Percentiles rank a stretch among this genome's conserved stretches.
Evolutionary conservation across 75 land plant genomes (phyloP).

Genomic region (Larix kaempferi): DNA sequence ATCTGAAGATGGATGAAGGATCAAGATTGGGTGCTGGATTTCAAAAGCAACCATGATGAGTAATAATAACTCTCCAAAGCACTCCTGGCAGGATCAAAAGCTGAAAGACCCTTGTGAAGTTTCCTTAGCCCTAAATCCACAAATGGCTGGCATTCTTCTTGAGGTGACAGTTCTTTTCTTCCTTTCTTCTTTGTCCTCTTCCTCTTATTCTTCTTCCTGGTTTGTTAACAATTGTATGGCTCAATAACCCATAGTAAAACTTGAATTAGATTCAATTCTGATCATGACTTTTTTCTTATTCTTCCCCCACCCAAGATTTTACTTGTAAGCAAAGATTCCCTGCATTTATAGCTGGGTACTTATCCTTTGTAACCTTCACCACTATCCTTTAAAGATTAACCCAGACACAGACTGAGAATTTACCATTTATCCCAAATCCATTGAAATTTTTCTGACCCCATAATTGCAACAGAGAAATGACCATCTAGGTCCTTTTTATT

Average conservation of each 20-base stretch:
- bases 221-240: too few relatives aligned
- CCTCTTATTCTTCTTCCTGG: too few relatives aligned
- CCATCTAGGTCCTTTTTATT: not conserved
- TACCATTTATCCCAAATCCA: not conserved
- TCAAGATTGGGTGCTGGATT: too few relatives aligned
- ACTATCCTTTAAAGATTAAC: not conserved
- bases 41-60: too few relatives aligned
- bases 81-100: not conserved
- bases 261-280: not conserved
- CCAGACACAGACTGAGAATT: not conserved
- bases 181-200: too few relatives aligned
- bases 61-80: not conserved
- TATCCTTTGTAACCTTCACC: not conserved
- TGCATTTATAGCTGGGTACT: not conserved
- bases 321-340: too few relatives aligned
- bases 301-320: too few relatives aligned
- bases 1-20: too few relatives aligned
- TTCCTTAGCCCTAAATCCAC: not conserved
- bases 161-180: too few relatives aligned
- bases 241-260: not conserved
- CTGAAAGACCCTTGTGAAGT: not conserved
- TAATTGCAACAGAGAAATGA: not conserved
- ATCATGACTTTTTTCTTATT: not conserved
- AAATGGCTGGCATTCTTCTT: too few relatives aligned
- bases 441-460: not conserved